These are phyloP conservation scores for Ailanthus altissimus DNA, from an alignment of 345 rosid genomes.

Conservation along the genomic window DNA sequence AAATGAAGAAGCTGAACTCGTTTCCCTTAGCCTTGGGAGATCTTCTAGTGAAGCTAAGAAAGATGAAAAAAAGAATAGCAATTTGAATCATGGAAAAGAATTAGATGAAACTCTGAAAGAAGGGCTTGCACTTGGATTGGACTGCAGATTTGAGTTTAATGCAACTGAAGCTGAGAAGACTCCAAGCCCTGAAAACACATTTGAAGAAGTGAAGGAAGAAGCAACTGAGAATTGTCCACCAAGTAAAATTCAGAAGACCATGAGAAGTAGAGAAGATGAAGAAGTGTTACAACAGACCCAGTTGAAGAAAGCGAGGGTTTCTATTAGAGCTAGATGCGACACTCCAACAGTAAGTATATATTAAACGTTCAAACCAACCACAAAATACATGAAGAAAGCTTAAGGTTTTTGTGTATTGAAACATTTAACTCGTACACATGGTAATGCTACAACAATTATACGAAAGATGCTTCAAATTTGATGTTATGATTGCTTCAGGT, in stretches of 20 bases:
- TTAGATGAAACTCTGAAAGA: not conserved
- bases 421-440: no score
- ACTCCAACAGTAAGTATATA: conserved; percentile 61
- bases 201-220: conserved; percentile 32
- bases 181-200: conserved; percentile 25
- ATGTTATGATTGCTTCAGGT: no score
- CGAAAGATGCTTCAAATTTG: no score
- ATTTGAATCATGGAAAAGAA: conserved; percentile 4
- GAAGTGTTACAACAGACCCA: conserved; percentile 46
- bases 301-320: conserved; percentile 76
- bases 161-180: conserved; percentile 25
- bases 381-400: not conserved
- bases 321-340: conserved; percentile 82
- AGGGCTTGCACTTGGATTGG: conserved; percentile 37
- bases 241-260: conserved; percentile 41
- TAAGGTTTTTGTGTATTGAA: no score
- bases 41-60: conserved; percentile 13
- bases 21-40: conserved; percentile 53
- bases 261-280: conserved; percentile 47
- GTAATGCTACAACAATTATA: no score
- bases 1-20: conserved; percentile 32
- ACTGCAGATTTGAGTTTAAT: conserved; percentile 35
- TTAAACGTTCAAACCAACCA: no score
- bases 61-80: conserved; percentile 20
- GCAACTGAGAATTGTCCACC: conserved; percentile 39